A percentile compares a stretch with the other conserved stretches of the same genome.
Evolutionary conservation across 192 early-diverging fungal species (phyloP).

Genomic region (Glomus cerebriforme): DNA sequence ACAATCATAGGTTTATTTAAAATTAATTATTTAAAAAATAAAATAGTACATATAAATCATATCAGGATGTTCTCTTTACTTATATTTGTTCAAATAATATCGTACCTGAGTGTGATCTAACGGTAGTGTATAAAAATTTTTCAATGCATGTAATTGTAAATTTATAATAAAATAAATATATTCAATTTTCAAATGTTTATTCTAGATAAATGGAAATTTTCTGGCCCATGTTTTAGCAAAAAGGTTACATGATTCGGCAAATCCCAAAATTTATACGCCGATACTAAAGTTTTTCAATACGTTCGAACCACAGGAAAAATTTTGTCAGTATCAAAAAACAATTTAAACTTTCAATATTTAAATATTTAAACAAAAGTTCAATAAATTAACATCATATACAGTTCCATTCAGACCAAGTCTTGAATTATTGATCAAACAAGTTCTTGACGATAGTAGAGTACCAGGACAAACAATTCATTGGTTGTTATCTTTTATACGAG

Average conservation of each 20-base stretch:
- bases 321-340: not conserved
- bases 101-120: not conserved
- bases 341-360: not conserved
- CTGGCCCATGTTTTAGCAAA: not conserved
- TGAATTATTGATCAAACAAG: not conserved
- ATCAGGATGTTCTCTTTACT: not conserved
- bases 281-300: constrained; percentile 21
- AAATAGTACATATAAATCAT: not conserved
- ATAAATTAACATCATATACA: not conserved
- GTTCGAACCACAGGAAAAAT: not conserved
- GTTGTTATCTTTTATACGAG: constrained; percentile 15
- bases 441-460: not conserved
- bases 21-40: not conserved
- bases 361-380: not conserved
- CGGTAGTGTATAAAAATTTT: not conserved
- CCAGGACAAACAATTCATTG: constrained; percentile 2
- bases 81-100: constrained; percentile 21
- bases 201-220: constrained; percentile 8
- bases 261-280: not conserved
- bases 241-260: not conserved
- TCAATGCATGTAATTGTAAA: not conserved
- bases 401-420: constrained; percentile 10
- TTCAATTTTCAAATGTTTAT: not conserved
- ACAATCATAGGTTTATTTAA: not conserved
- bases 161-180: not conserved